Percentiles rank a stretch among this genome's conserved stretches.
These are phyloP conservation scores for Rosa lucieae DNA, from an alignment of 306 rosid species.

Conservation along the genomic window DNA sequence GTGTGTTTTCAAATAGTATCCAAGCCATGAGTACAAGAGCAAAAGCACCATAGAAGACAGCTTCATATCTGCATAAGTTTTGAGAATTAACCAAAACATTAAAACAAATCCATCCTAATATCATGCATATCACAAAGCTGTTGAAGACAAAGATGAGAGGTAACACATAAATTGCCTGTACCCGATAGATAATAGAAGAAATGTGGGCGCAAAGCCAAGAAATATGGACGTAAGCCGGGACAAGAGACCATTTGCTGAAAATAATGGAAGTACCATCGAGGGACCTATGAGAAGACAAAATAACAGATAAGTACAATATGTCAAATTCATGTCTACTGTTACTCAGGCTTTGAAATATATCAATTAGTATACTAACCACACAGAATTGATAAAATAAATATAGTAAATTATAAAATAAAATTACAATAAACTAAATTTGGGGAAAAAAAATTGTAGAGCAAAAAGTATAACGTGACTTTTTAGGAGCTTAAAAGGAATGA, in stretches of 20 bases:
- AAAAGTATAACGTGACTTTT: background rate
- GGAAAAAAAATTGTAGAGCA: background rate
- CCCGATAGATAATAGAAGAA: conserved; percentile 96
- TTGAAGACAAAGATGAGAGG: conserved; percentile 8
- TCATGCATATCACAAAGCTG: background rate
- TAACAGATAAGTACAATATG: conserved; percentile 23
- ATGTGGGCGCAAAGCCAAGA: conserved; percentile 88
- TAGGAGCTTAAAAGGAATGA: background rate
- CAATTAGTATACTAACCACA: background rate
- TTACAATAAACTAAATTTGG: background rate
- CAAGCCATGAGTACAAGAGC: conserved; percentile 85
- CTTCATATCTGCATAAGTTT: conserved; percentile 75
- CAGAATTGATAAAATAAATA: background rate
- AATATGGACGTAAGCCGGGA: conserved; percentile 81
- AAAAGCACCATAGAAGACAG: conserved; percentile 77
- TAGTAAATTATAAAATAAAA: background rate
- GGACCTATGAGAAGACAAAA: conserved; percentile 51
- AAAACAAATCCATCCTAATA: background rate
- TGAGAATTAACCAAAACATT: conserved; percentile 3
- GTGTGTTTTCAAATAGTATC: conserved; percentile 84
- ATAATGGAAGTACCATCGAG: conserved; percentile 75
- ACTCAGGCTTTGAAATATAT: background rate
- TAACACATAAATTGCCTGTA: conserved; percentile 34
- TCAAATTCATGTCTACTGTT: conserved; percentile 23
- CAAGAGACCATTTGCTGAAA: conserved; percentile 71